Evolutionary conservation across 1,284 basidiomycete species (phyloP).

Genomic region (Malassezia yamatoensis): DNA sequence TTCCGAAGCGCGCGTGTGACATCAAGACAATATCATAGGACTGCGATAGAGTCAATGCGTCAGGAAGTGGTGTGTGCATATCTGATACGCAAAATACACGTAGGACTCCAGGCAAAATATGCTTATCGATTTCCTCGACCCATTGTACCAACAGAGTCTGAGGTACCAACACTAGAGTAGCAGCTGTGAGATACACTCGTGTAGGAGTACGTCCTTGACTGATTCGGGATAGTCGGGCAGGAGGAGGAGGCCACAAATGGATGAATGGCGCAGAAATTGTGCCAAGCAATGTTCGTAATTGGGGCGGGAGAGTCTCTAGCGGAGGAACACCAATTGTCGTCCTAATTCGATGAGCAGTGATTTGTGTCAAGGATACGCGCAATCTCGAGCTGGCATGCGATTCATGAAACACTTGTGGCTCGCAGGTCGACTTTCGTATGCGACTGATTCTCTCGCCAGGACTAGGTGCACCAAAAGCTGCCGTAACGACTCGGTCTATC

Average conservation of each 20-base stretch:
- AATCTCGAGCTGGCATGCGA: neutral
- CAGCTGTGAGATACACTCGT: constrained; percentile 15
- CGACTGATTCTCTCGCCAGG: constrained; percentile 13
- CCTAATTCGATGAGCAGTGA: constrained; percentile 13
- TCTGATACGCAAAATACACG: constrained; percentile 13
- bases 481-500: constrained; percentile 7
- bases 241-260: constrained; percentile 20
- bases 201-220: constrained; percentile 11
- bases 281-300: constrained; percentile 7
- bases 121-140: constrained; percentile 19
- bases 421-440: neutral
- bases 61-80: constrained; percentile 8
- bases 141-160: constrained; percentile 19
- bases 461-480: constrained; percentile 12
- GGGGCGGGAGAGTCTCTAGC: constrained; percentile 1
- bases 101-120: constrained; percentile 8
- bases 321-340: constrained; percentile 6
- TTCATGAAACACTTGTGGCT: neutral
- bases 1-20: constrained; percentile 18
- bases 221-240: constrained; percentile 11
- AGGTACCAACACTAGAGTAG: constrained; percentile 22
- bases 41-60: constrained; percentile 9
- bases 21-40: constrained; percentile 21
- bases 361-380: constrained; percentile 1
- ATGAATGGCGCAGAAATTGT: constrained; percentile 14